Conservation (phyloP, 2,329 filamentous ascomycete species). For the Juglanconis oblonga region DNA sequence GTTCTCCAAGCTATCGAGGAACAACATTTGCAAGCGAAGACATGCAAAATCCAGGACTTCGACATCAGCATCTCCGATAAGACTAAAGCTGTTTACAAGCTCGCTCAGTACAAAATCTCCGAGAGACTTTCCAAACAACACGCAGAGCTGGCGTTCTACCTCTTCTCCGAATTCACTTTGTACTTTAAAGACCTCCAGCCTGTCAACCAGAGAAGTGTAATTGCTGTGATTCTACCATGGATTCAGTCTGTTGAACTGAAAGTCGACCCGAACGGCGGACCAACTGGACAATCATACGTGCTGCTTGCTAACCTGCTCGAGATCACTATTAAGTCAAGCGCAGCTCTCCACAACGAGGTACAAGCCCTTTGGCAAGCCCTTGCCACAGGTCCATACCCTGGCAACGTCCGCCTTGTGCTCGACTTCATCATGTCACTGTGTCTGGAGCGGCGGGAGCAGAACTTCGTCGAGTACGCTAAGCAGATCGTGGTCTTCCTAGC, state of each 20-base stretch:
- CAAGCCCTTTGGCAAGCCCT: constrained; percentile 97
- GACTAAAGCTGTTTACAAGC: constrained; percentile 95
- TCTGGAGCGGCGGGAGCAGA: constrained; percentile 90
- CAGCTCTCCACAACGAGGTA: constrained; percentile 88
- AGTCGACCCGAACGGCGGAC: constrained; percentile 85
- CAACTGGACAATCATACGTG: constrained; percentile 90
- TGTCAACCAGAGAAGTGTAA: constrained; percentile 85
- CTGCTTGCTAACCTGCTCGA: constrained; percentile 92
- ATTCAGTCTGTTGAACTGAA: constrained; percentile 92
- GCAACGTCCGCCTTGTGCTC: constrained; percentile 89
- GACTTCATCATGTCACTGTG: constrained; percentile 97
- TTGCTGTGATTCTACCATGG: constrained; percentile 93
- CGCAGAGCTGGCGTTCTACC: constrained; percentile 82
- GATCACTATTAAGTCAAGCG: constrained; percentile 90
- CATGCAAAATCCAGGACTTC: constrained; percentile 91
- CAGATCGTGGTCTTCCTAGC: constrained; percentile 97
- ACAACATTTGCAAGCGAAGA: constrained; percentile 67
- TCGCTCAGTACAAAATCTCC: constrained; percentile 95
- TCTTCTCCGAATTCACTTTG: constrained; percentile 92
- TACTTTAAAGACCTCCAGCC: constrained; percentile 88
- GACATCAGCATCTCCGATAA: constrained; percentile 99
- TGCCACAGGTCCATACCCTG: constrained; percentile 85
- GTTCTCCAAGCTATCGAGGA: constrained; percentile 80
- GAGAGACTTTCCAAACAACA: constrained; percentile 86
- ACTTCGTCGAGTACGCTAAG: constrained; percentile 97